phyloP scores from a whole-genome alignment of 1,139 yeast genomes.

The Candida neerlandica region DNA sequence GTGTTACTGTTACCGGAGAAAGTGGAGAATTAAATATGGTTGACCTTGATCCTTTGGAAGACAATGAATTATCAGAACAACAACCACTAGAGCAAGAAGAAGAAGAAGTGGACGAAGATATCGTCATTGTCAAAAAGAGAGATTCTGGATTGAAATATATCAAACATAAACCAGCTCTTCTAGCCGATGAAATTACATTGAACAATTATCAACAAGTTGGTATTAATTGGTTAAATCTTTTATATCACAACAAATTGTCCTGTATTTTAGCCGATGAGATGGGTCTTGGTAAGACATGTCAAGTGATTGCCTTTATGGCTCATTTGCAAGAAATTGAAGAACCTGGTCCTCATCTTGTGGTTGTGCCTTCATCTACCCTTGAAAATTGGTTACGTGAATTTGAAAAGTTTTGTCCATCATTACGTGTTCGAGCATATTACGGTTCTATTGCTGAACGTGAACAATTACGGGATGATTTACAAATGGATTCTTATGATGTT shows the following conservation, averaged over 20 bases:
- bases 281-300: conserved; percentile 97
- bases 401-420: conserved; percentile 78
- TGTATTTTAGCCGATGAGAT: conserved; percentile 97
- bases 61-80: conserved; percentile 23
- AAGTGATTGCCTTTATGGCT: conserved; percentile 91
- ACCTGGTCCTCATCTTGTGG: conserved; percentile 91
- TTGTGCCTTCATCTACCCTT: conserved; percentile 94
- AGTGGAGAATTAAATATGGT: conserved; percentile 62
- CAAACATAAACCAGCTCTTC: conserved; percentile 66
- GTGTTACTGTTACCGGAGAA: conserved; percentile 72
- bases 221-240: conserved; percentile 83
- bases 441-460: conserved; percentile 86
- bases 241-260: conserved; percentile 77
- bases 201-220: conserved; percentile 96
- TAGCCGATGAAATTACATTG: conserved; percentile 65
- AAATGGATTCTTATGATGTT: conserved; percentile 70
- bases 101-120: conserved; percentile 39
- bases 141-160: conserved; percentile 50
- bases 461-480: conserved; percentile 73
- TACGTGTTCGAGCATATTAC: conserved; percentile 88
- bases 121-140: conserved; percentile 25
- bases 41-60: conserved; percentile 39
- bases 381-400: conserved; percentile 98
- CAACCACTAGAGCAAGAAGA: conserved; percentile 30
- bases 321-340: conserved; percentile 84